These are phyloP conservation scores for Papilionanthe hybrid DNA, from an alignment of 116 monocot genomes.

Conservation along the genomic window DNA sequence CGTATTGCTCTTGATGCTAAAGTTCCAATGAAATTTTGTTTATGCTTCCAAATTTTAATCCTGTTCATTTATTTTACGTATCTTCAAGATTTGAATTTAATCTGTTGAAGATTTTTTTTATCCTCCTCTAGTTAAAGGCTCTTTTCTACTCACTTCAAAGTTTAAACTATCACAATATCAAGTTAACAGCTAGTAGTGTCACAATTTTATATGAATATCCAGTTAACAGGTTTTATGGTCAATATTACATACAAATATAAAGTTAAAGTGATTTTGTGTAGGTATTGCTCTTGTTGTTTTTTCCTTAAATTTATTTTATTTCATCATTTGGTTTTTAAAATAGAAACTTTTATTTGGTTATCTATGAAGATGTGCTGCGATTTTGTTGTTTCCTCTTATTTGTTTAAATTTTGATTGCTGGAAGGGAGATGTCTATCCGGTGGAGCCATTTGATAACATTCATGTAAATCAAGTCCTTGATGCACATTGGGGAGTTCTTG, in stretches of 20 bases:
- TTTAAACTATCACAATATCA: background rate
- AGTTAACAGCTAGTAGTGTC: background rate
- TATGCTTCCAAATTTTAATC: too few species aligned
- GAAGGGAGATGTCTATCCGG: conserved; percentile 96
- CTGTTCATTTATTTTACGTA: background rate
- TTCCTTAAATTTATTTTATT: too few species aligned
- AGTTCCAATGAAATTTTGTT: background rate
- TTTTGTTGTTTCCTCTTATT: background rate
- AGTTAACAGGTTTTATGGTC: background rate
- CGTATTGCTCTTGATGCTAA: background rate
- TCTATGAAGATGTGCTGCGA: background rate
- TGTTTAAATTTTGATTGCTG: conserved; percentile 9
- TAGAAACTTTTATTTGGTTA: background rate
- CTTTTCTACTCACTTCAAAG: background rate
- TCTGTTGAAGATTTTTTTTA: too few species aligned
- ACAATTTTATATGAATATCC: background rate
- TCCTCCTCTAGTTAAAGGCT: background rate
- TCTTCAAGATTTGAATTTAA: background rate
- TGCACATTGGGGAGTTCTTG: conserved; percentile 95
- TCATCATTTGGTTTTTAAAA: background rate
- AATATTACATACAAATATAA: background rate
- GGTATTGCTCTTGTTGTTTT: background rate
- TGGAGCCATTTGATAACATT: conserved; percentile 71
- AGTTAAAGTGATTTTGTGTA: background rate
- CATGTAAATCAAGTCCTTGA: conserved; percentile 83